Evolutionary conservation across 2,329 filamentous ascomycete genomes (phyloP).

Genomic region (Alternaria sp.): DNA sequence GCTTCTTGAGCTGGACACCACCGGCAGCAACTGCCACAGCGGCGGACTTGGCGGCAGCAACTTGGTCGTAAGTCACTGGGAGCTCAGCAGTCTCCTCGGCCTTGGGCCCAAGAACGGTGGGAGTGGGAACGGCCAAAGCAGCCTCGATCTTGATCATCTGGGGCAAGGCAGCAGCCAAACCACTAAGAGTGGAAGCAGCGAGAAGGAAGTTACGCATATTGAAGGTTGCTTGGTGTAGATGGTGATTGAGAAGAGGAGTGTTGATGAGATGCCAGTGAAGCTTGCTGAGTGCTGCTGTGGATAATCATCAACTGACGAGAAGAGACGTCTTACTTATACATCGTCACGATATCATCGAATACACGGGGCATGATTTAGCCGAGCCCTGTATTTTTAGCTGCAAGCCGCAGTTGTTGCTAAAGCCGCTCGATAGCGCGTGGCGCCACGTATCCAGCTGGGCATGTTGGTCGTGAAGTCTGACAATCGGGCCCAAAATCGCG

Average conservation of each 20-base stretch:
- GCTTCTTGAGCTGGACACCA: slow-evolving; percentile 23
- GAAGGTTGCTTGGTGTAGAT: slow-evolving; percentile 16
- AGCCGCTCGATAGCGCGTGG: slow-evolving; percentile 5
- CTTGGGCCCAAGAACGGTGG: slow-evolving; percentile 39
- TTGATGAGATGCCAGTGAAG: slow-evolving; percentile 12
- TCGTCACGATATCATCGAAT: slow-evolving; percentile 1
- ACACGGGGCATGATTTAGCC: slow-evolving; percentile 10
- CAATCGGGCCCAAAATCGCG: slow-evolving; percentile 5
- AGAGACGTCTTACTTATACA: slow-evolving; percentile 28
- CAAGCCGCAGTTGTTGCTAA: slow-evolving; percentile 17
- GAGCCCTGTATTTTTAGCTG: slow-evolving; percentile 13
- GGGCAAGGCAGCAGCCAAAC: slow-evolving; percentile 34
- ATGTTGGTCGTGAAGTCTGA: slow-evolving; percentile 2
- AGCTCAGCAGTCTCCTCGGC: slow-evolving; percentile 21
- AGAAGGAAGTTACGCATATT: slow-evolving; percentile 38
- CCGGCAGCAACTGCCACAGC: slow-evolving; percentile 19
- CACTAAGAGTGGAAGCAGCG: slow-evolving; percentile 24
- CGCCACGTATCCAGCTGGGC: slow-evolving; percentile 5
- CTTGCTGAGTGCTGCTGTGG: slow-evolving; percentile 17
- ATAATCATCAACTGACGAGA: slow-evolving; percentile 20
- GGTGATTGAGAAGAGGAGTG: slow-evolving; percentile 16
- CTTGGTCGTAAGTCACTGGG: slow-evolving; percentile 7
- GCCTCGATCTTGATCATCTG: slow-evolving; percentile 51
- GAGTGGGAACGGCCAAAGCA: slow-evolving; percentile 44
- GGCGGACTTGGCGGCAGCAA: slow-evolving; percentile 19